Percentiles rank a stretch among this genome's conserved stretches.
These are phyloP conservation scores for Colletotrichum noveboracense DNA, from an alignment of 2,329 filamentous ascomycete species.

Conservation along the genomic window DNA sequence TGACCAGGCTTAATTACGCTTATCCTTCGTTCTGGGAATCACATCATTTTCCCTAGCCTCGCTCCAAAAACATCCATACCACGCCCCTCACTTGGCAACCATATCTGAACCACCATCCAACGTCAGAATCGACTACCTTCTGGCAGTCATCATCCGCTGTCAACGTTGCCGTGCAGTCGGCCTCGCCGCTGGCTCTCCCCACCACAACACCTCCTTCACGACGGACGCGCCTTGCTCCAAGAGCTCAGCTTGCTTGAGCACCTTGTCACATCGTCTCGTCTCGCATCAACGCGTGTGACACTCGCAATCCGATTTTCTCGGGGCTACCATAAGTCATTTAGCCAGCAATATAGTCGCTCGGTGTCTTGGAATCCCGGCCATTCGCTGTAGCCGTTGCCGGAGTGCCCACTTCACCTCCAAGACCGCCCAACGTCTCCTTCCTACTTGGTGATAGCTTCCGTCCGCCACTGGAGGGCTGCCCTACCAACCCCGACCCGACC, in stretches of 20 bases:
- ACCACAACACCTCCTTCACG: background rate
- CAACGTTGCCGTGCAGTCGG: background rate
- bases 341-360: background rate
- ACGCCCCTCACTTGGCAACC: background rate
- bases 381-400: background rate
- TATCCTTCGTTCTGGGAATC: background rate
- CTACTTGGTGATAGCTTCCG: constrained; percentile 20
- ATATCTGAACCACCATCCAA: background rate
- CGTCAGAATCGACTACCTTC: background rate
- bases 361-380: background rate
- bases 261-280: background rate
- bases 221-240: background rate
- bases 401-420: background rate
- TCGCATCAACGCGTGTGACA: background rate
- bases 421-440: constrained; percentile 19
- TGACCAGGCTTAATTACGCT: background rate
- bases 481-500: background rate
- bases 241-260: background rate
- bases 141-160: background rate
- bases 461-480: constrained; percentile 2
- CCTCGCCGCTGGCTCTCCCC: background rate
- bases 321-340: background rate
- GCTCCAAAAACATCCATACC: background rate
- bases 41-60: background rate
- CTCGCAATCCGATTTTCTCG: background rate